Evolutionary conservation across 2,329 filamentous ascomycete genomes (phyloP), one percentile per base, ranked within the genome.

Genomic region (Plenodomus tracheiphilus): DNA sequence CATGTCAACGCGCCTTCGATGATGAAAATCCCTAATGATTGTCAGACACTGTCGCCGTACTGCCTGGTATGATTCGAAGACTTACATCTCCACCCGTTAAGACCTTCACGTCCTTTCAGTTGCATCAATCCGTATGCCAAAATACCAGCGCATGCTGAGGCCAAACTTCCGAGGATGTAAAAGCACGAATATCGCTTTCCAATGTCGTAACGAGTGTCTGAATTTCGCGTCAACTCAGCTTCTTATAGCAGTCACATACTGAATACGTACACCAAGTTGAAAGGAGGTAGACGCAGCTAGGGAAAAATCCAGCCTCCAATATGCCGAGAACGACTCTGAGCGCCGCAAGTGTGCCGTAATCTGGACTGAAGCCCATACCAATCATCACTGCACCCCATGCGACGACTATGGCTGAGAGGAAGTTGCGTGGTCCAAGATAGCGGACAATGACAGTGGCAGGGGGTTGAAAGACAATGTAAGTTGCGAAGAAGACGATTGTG

Each of bases 51-150:
- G 28, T 32, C 11, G 8, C 13, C 13, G 28, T 10, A 5, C 7
- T 10, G 11, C 6, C 13, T 32, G 4, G 13, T 4, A 32, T 32
- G 6, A 22, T 59, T 11, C 69, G 59, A 6, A 19, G 1, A 46
- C 56, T 43, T 41, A 59, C 73, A 78, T 25, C 73, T 58, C 75
- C 75, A 78, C 6, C 77, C 76, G 16, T 69, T 66, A 11, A 76
- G 63, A 3, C 74, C 74, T 18, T 76, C 77, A 1, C 78, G 74
- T 7, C 85, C 85, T 10, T 79, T 69, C 71, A 88, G 79, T 63
- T 87, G 84, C 80, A 84, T 86, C 51, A 87, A 70, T 4, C 87
- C 87, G 45, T 84, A 90, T 11, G 87, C 85, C 1, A 91, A 76
- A 39, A 91, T 85, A 46, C 87, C 85, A 0, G 84, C 77, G 57